A percentile compares a stretch with the other conserved stretches of the same genome.
Conservation (phyloP, 2,329 filamentous ascomycete genomes). For the Blastomyces parvus region DNA sequence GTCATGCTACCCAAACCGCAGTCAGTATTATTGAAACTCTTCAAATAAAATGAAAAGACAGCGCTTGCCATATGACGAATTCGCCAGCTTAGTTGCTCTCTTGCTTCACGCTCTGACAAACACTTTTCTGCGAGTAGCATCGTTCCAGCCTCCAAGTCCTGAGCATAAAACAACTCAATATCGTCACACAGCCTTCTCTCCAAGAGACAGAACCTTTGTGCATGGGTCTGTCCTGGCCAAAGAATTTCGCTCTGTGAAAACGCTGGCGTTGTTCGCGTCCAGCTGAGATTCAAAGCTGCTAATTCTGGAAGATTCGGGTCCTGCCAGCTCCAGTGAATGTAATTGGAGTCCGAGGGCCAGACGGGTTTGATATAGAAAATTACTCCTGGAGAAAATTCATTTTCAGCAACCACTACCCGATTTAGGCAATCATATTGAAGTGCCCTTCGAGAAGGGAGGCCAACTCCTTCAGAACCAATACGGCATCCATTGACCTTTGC, state of each 20-base stretch:
- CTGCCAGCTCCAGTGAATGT: slow-evolving; percentile 4
- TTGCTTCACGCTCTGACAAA: slow-evolving; percentile 1
- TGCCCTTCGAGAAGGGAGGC: not conserved
- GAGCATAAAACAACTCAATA: slow-evolving; percentile 5
- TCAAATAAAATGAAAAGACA: not conserved
- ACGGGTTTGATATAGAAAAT: slow-evolving; percentile 3
- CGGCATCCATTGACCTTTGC: not conserved
- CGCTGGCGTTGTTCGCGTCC: not conserved
- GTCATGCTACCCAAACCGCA: not conserved
- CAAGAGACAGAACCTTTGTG: not conserved
- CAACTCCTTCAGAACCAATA: not conserved
- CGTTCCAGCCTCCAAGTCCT: slow-evolving; percentile 2
- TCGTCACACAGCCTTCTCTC: slow-evolving; percentile 5
- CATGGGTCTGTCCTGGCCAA: not conserved
- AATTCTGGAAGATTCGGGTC: slow-evolving; percentile 3
- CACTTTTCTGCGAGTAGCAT: not conserved
- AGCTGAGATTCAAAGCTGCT: slow-evolving; percentile 4
- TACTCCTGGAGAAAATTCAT: not conserved
- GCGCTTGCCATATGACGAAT: not conserved
- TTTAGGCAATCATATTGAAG: not conserved
- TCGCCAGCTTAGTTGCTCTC: slow-evolving; percentile 2
- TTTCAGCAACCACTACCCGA: not conserved
- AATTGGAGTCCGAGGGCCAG: slow-evolving; percentile 1
- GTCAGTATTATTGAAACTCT: not conserved
- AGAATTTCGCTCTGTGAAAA: not conserved